Evolutionary conservation across 1,139 yeast genomes (phyloP), one percentile per base, ranked within the genome.

Genomic region (Pneumocystis sp.): DNA sequence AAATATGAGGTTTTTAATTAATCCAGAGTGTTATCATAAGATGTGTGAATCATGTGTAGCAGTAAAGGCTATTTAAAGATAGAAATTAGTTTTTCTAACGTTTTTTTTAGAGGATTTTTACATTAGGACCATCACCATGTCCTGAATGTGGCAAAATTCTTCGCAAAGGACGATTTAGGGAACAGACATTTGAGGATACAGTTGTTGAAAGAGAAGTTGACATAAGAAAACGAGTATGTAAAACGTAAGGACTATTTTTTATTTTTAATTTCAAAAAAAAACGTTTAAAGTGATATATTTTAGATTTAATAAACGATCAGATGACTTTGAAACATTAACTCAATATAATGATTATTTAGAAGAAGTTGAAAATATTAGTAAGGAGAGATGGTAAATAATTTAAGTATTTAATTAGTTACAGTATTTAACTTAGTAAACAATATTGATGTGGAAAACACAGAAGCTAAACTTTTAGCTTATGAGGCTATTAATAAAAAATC

Each of bases 41-140:
- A 93, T 93, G 75, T 93, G 98, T 77, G 96, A 89, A 73, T 86
- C 96, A 2, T 93, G 98, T 97, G 90, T 61, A 97, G 91, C 75
- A 81, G 97, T 70, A 89, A 93, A 66, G 62, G 56, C 42, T 62
- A 65, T 0, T 63, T 57, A 29, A 31, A 12, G 6, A 21, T 37
- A 19, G 4, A 19, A 17, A 1, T 31, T n/a, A 29, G 29, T 19
- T 19, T 44, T 39, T n/a, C 15, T 10, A 15, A 56, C 35, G 8
- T 39, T 31, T 31, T 31, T 37, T 29, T 37, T 15, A 66, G 39
- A 35, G 68, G 8, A 66, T 67, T 25, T 93, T 89, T 74, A 85
- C 96, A 15, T 77, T 88, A 63, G 99, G 99, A 4, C 98, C 98
- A 0, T 95, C 97, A 0, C 95, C 93, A 35, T 93, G 98, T 75